Percentiles rank a stretch among this genome's conserved stretches.
phyloP scores from a whole-genome alignment of 2,329 filamentous ascomycete genomes.

The Pyrenochaeta sp. region DNA sequence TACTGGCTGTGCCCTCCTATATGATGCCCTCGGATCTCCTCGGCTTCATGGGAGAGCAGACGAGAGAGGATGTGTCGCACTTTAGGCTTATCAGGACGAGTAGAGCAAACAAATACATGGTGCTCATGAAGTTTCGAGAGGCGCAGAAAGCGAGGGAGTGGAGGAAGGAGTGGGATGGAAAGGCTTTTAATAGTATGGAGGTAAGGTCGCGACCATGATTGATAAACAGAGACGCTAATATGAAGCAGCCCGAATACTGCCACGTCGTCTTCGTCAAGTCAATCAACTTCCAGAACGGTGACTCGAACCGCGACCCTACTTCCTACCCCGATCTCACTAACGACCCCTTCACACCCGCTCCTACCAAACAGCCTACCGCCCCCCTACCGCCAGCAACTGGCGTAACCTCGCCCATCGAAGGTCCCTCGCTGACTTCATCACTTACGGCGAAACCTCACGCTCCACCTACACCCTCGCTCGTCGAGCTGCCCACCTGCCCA shows the following conservation, averaged over 20 bases:
- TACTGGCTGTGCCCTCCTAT: constrained; percentile 93
- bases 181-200: constrained; percentile 90
- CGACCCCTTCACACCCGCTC: constrained; percentile 70
- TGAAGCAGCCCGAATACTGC: constrained; percentile 80
- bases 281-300: constrained; percentile 80
- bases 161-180: constrained; percentile 89
- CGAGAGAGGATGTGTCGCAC: constrained; percentile 86
- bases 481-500: constrained; percentile 93
- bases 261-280: constrained; percentile 95
- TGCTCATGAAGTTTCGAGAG: constrained; percentile 90
- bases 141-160: constrained; percentile 78
- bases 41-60: constrained; percentile 89
- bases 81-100: constrained; percentile 94
- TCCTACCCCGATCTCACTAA: constrained; percentile 70
- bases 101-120: constrained; percentile 89
- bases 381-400: constrained; percentile 40
- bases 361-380: constrained; percentile 45
- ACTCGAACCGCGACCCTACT: constrained; percentile 51
- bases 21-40: constrained; percentile 90
- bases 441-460: constrained; percentile 70
- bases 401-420: constrained; percentile 46
- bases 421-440: constrained; percentile 51
- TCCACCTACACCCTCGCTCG: constrained; percentile 80
- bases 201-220: constrained; percentile 56
- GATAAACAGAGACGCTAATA: constrained; percentile 11